Conservation (phyloP, 352 stramenopile species). For the Phytophthora quininea region DNA sequence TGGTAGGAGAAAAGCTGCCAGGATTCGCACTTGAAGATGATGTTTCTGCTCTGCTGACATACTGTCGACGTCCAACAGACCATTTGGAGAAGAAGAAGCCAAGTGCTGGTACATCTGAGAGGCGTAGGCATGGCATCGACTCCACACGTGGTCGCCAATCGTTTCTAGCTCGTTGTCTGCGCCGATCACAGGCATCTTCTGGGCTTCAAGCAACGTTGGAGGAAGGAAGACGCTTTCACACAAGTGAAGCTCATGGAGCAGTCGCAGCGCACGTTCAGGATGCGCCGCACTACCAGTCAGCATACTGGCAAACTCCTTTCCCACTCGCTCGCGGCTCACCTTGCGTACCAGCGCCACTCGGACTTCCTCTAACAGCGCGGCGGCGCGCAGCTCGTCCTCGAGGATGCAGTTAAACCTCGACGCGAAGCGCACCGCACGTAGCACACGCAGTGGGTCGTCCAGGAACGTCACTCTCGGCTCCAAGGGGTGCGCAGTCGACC, state of each 20-base stretch:
- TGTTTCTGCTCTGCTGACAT: slow-evolving; percentile 49
- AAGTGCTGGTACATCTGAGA: slow-evolving; percentile 51
- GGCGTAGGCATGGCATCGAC: slow-evolving; percentile 46
- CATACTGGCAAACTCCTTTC: slow-evolving; percentile 76
- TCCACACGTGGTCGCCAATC: slow-evolving; percentile 39
- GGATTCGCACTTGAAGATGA: slow-evolving; percentile 53
- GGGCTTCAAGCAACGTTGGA: slow-evolving; percentile 30
- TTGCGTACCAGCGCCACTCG: slow-evolving; percentile 73
- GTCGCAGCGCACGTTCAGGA: slow-evolving; percentile 56
- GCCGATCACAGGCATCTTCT: slow-evolving; percentile 41
- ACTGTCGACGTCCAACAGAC: slow-evolving; percentile 37
- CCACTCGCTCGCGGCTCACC: slow-evolving; percentile 80
- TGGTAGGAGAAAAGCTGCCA: slow-evolving; percentile 65
- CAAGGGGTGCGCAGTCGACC: slow-evolving; percentile 95
- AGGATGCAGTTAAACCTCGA: slow-evolving; percentile 94
- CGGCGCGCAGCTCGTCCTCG: slow-evolving; percentile 79
- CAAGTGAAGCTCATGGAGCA: slow-evolving; percentile 63
- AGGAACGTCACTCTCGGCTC: slow-evolving; percentile 94
- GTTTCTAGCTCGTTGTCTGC: slow-evolving; percentile 23
- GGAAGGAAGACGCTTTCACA: slow-evolving; percentile 65
- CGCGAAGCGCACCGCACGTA: slow-evolving; percentile 96
- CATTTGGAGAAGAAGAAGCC: slow-evolving; percentile 1
- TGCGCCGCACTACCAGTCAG: slow-evolving; percentile 67
- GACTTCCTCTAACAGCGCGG: slow-evolving; percentile 61
- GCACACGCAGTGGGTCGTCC: slow-evolving; percentile 96